phyloP scores from a whole-genome alignment of 2,329 filamentous ascomycete genomes.

The Xylaria sp. region DNA sequence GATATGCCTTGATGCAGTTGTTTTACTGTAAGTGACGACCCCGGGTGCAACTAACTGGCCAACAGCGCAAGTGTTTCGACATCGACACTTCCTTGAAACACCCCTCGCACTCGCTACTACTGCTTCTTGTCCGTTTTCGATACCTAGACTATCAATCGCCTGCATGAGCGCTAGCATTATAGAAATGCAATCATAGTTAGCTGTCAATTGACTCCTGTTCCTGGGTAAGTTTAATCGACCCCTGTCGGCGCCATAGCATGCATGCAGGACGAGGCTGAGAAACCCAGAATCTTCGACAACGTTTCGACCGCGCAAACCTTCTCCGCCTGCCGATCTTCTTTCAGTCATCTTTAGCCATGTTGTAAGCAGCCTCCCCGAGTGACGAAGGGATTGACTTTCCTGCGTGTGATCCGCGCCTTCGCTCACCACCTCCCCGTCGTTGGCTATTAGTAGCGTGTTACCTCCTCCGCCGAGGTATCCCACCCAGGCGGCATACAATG shows the following conservation, averaged over 20 bases:
- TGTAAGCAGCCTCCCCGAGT: conserved; percentile 40
- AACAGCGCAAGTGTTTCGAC: conserved; percentile 10
- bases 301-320: background rate
- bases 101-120: background rate
- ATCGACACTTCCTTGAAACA: conserved; percentile 1
- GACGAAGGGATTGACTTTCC: conserved; percentile 6
- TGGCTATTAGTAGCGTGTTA: conserved; percentile 70
- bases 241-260: conserved; percentile 3
- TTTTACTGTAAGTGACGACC: background rate
- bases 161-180: background rate
- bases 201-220: background rate
- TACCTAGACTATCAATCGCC: background rate
- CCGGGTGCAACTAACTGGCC: conserved; percentile 6
- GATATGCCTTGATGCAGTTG: no score
- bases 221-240: conserved; percentile 4
- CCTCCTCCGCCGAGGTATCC: conserved; percentile 89
- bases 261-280: conserved; percentile 1
- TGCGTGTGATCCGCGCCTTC: background rate
- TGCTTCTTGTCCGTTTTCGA: background rate
- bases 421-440: conserved; percentile 33
- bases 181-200: background rate
- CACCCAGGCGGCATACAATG: conserved; percentile 76
- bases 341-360: conserved; percentile 40
- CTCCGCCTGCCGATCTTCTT: background rate
- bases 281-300: background rate